Base-by-base conservation (phyloP, 768 basidiomycete genomes). In the Auriscalpium vulgare region DNA sequence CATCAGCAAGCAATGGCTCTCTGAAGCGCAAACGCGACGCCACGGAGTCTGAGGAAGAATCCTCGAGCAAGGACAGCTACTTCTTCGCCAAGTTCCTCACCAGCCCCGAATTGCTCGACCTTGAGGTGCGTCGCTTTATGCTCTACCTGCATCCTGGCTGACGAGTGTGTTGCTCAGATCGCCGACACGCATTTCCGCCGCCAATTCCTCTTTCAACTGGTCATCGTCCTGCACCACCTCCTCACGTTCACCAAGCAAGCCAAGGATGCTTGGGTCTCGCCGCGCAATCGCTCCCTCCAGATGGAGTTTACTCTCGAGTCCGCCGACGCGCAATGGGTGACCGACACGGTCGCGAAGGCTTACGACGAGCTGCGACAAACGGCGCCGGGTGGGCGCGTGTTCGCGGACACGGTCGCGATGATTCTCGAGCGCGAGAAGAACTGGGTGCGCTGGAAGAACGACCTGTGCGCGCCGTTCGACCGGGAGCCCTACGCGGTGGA, bases 41-140 rank as follows among this genome's bases (percentile, higher is more conserved):
- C 9, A 81, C 82, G 21, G 49, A 54, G 2, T 38, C 47, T n/a
- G 78, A 80, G 51, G 85, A 83, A 64, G 73, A 70, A 14, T 75
- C 75, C 54, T 71, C 73, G 17, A 68, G 57, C 4, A 81, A 75
- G 13, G 68, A 69, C 50, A 86, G 93, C 58, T 94, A 93, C 66
- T 95, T 95, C 72, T 95, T 94, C 65, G 90, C 93, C 38, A 97
- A 95, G 69, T 95, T 92, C 71, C 72, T 97, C 53, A 95, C 93
- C 1, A 91, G 84, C 59, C 85, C 89, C 0, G 91, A 93, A 54
- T 73, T 97, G 19, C 74, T 94, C 14, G 91, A 89, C 51, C 83
- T 94, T 48, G 92, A 97, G 79, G 93, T 92, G 51, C 50, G 76
- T 63, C 46, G n/a, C 2, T 1, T 17, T 9, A 19, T 17, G 43